Evolutionary conservation across 1,284 basidiomycete genomes (phyloP).

Genomic region (Mycosarcoma maydis): DNA sequence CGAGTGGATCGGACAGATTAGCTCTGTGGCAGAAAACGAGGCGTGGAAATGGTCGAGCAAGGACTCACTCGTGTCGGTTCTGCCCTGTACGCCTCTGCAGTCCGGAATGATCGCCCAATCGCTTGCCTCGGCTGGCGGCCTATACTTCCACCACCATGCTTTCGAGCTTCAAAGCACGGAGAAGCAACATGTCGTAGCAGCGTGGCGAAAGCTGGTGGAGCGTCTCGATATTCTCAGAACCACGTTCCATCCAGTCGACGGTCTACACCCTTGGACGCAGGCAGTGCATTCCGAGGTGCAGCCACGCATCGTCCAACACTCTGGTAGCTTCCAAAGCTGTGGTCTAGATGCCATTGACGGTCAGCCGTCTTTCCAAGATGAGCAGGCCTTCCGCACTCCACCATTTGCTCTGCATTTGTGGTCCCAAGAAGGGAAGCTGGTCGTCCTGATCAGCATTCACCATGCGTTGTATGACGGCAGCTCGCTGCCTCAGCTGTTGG

Average conservation of each 20-base stretch:
- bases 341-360: slow-evolving; percentile 18
- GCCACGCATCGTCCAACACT: slow-evolving; percentile 18
- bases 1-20: slow-evolving; percentile 11
- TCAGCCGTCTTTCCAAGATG: slow-evolving; percentile 46
- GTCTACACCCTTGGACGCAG: slow-evolving; percentile 53
- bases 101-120: slow-evolving; percentile 62
- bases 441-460: slow-evolving; percentile 43
- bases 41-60: slow-evolving; percentile 14
- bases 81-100: slow-evolving; percentile 65
- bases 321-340: slow-evolving; percentile 4
- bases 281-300: slow-evolving; percentile 26
- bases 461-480: slow-evolving; percentile 57
- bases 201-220: slow-evolving; percentile 43
- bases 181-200: slow-evolving; percentile 14
- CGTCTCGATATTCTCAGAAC: slow-evolving; percentile 56
- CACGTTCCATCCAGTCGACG: slow-evolving; percentile 50
- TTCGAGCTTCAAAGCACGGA: slow-evolving; percentile 15
- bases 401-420: slow-evolving; percentile 53
- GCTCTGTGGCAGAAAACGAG: slow-evolving; percentile 8
- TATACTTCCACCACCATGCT: slow-evolving; percentile 57
- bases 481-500: slow-evolving; percentile 48
- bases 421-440: neutral
- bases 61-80: slow-evolving; percentile 34
- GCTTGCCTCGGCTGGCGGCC: slow-evolving; percentile 38
- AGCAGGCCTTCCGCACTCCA: slow-evolving; percentile 31